Base-by-base conservation (phyloP, 306 rosid genomes). In the Begonia fuchsioides region DNA sequence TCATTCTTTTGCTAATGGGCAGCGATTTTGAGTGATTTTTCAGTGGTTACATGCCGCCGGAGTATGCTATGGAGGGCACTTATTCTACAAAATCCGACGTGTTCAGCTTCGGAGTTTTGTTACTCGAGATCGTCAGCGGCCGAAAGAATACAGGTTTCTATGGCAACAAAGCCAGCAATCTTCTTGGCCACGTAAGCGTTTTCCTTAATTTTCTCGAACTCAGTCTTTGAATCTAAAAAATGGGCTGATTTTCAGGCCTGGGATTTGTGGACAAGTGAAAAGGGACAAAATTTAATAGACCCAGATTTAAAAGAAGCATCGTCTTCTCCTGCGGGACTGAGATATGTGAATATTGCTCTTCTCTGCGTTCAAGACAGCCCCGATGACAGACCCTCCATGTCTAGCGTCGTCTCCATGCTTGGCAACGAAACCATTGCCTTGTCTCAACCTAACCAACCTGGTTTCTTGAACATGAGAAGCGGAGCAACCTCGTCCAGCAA, bases 41-140 rank as follows among this genome's bases (percentile, higher is more conserved):
- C 51, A 67, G 58, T 9, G 67, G 67, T 13, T 60, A 67, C n/a
- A 67, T 67, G 66, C 41, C 72, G 3, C 72, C 67, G 0, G 67
- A 55, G 40, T 67, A 67, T 11, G 59, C 59, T 50, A 38, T 67
- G 51, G 66, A 64, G 15, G 72, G 63, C 44, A 50, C 45, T 0
- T 67, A 59, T 14, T 60, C 55, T 1, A 35, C 13, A 9, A 67
- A 67, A 46, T 60, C 59, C 9, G 72, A 67, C 41, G 72, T 67
- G 3, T 55, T 67, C 12, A 60, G 67, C 47, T 67, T 60, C 2
- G 55, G 72, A 1, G 72, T 60, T 12, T 43, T 67, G 19, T 46
- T 67, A 55, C 38, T 67, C 9, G 72, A 67, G 46, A 55, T 54
- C 13, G 26, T 60, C 14, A 60, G 63, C 3, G 67, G 63, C 39